Evolutionary conservation across 192 early-diverging fungal species (phyloP), one percentile per base, ranked within the genome.

Genomic region (Anaeromyces robustus): DNA sequence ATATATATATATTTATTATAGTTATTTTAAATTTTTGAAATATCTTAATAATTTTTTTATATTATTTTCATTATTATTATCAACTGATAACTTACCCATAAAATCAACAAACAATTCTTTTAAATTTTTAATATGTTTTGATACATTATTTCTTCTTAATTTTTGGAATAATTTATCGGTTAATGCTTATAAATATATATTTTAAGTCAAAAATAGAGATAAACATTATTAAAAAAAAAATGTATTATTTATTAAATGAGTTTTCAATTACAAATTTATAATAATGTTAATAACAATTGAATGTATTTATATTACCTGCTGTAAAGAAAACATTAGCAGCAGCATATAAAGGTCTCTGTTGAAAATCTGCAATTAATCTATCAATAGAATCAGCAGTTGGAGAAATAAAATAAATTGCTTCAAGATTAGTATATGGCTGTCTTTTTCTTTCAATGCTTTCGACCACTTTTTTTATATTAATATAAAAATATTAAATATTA

Each of bases 21-120:
- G n/a, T n/a, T n/a, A n/a, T n/a, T n/a, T n/a, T n/a, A n/a, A n/a
- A n/a, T n/a, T 34, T 7, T 34, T 34, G 32, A 34, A 34, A 34
- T 34, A 12, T 34, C 12, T 34, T 34, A 34, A 34, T 7, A 7
- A 34, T 34, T 34, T 34, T 7, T 34, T n/a, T n/a, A n/a, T n/a
- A n/a, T n/a, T n/a, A n/a, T n/a, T n/a, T n/a, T n/a, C n/a, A 32
- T 32, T 7, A 32, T 32, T 7, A 32, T 32, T 22, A 28, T 6
- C 29, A 6, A 13, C 30, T 5, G 3, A 9, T 30, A 83, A 17
- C 84, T 34, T 88, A 95, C 94, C 92, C 78, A 93, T 85, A 82
- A 96, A 95, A 81, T 96, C 95, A 52, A 95, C 89, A 82, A 90
- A 92, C 80, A 96, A 86, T 80, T 96, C 95, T 83, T 90, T 92